Evolutionary conservation across 306 rosid species (phyloP), one percentile per base, ranked within the genome.

Genomic region (Citrullus amarus): DNA sequence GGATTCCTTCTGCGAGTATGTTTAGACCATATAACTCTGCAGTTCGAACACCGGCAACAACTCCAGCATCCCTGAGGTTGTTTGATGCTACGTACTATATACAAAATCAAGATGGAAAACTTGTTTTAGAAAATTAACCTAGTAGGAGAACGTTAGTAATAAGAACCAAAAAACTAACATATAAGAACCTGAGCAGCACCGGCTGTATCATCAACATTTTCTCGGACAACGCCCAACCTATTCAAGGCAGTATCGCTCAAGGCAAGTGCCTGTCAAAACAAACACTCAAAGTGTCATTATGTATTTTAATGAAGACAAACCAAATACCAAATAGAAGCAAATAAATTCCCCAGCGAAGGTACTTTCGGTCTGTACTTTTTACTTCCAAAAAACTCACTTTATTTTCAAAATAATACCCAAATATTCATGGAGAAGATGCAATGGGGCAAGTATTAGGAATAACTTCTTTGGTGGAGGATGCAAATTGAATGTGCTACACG

Each of bases 1-100:
- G 98, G 85, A 93, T 86, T 78, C 89, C 82, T 73, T 92, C 88
- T 2, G 81, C 82, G 67, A 93, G 94, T 80, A 93, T 61, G 81
- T 87, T 84, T 61, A 93, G 91, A 51, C 97, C 98, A 80, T 93
- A 93, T 63, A 90, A 83, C 41, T 71, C 78, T 79, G 94, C 98
- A 81, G 98, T 94, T 82, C 89, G 89, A 78, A 87, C 88, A 85
- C 97, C 89, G 58, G 98, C 97, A 86, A 93, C 82, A 79, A 96
- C 97, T 79, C 91, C 97, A 1, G 85, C 82, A 44, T 90, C 90
- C 84, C 88, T 86, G 84, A 22, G 32, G 79, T 89, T 76, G 53
- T 80, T 80, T 69, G 78, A 79, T 46, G 92, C 90, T 79, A 89
- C 94, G 30, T 22, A 71, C 77, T 71, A 46, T 20, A 70, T 70